Percentiles rank a stretch among this genome's conserved stretches.
Conservation (phyloP, 805 yeast genomes). For the Kazachstania africana region DNA sequence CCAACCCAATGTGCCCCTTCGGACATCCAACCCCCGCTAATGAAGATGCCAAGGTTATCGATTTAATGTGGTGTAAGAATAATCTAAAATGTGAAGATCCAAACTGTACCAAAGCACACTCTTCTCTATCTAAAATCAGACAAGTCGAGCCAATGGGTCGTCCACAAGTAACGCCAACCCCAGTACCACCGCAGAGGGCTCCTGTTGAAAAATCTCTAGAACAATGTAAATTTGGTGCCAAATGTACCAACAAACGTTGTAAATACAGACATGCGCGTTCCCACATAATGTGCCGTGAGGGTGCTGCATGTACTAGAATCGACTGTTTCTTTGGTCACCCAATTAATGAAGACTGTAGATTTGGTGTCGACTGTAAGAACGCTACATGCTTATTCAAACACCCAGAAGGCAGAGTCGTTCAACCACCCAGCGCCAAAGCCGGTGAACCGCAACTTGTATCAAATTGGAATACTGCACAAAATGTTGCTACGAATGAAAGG, state of each 20-base stretch:
- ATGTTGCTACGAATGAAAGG: slow-evolving; percentile 41
- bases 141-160: slow-evolving; percentile 25
- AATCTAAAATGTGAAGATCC: slow-evolving; percentile 54
- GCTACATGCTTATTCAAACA: slow-evolving; percentile 62
- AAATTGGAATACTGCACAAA: slow-evolving; percentile 5
- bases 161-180: slow-evolving; percentile 7
- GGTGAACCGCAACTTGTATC: slow-evolving; percentile 1
- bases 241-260: slow-evolving; percentile 70
- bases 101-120: slow-evolving; percentile 65
- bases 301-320: slow-evolving; percentile 61
- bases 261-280: slow-evolving; percentile 77
- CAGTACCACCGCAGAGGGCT: slow-evolving; percentile 9
- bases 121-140: slow-evolving; percentile 51
- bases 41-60: slow-evolving; percentile 55
- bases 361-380: slow-evolving; percentile 65
- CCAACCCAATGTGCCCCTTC: slow-evolving; percentile 71
- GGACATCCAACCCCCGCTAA: slow-evolving; percentile 90
- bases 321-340: slow-evolving; percentile 85
- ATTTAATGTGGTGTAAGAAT: slow-evolving; percentile 64
- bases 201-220: slow-evolving; percentile 48
- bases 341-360: slow-evolving; percentile 65
- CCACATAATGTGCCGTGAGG: slow-evolving; percentile 68
- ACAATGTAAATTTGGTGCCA: slow-evolving; percentile 68
- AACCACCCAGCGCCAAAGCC: slow-evolving; percentile 27
- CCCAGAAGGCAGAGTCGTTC: slow-evolving; percentile 58